Base-by-base conservation (phyloP, 2,329 filamentous ascomycete genomes). In the Stemphylium lycopersici region DNA sequence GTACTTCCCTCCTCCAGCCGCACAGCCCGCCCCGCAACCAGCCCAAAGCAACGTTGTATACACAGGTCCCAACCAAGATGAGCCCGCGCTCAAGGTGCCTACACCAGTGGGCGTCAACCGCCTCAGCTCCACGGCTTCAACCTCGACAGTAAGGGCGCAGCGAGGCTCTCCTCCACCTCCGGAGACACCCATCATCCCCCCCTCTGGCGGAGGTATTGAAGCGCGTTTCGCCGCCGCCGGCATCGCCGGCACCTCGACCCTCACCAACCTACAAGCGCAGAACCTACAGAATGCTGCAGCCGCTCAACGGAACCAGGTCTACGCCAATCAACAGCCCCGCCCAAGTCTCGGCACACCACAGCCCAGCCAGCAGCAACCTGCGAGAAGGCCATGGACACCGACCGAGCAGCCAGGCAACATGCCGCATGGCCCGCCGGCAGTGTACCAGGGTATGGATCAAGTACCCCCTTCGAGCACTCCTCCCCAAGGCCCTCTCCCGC, bases 151-250 rank as follows among this genome's bases (percentile, higher is more conserved):
- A 2, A 87, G 90, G 61, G 95, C 95, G 16, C 93, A 90, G 69
- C 85, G 95, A 65, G 95, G 95, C 38, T 98, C 93, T 24, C 95
- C 95, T 4, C 93, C 95, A 4, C 95, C 95, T 1, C 95, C 95
- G 7, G 93, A 98, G 74, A 98, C 95, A 0, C 91, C 95, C 29
- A 84, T 89, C 26, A 90, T 89, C 36, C 90, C 89, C 48, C 81
- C 87, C n/a, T 86, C 88, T 2, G 86, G 87, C 48, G 91, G 90
- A 36, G 91, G 90, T 51, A 96, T 97, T 65, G 93, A 96, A 73
- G 90, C 91, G 45, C 86, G 92, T 50, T 97, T 96, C 81, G 93
- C 93, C 2, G 91, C 92, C 3, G 90, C 92, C 24, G 93, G 93
- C 32, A 96, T 96, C 60, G 90, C 92, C 2, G 93, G 92, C 2